These are phyloP conservation scores for Stevia rebaudiana DNA, from an alignment of 140 eudicot genomes.

Conservation along the genomic window DNA sequence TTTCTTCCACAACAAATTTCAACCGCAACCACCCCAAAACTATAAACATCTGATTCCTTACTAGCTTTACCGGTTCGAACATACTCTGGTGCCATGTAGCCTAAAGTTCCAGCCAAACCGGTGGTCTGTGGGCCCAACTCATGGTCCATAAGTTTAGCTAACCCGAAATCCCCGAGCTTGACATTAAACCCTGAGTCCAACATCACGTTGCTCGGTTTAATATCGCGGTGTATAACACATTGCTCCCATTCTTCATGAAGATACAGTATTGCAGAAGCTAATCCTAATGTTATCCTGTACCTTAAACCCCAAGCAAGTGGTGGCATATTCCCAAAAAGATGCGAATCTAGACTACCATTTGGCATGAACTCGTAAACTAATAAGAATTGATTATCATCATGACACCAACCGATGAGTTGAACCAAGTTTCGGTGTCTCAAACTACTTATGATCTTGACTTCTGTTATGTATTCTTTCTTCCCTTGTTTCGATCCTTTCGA, in stretches of 20 bases:
- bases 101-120: conserved; percentile 48
- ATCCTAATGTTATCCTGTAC: conserved; percentile 43
- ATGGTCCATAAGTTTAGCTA: conserved; percentile 54
- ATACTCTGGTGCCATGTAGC: conserved; percentile 63
- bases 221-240: conserved; percentile 58
- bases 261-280: conserved; percentile 61
- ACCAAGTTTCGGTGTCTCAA: conserved; percentile 49
- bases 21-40: conserved; percentile 56
- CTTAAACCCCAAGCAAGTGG: conserved; percentile 41
- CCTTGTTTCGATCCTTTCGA: conserved; percentile 60
- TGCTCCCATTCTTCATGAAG: conserved; percentile 62
- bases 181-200: conserved; percentile 50
- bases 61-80: conserved; percentile 46
- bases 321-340: conserved; percentile 32
- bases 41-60: too few species aligned
- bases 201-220: conserved; percentile 63
- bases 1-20: conserved; percentile 56
- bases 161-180: conserved; percentile 63
- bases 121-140: conserved; percentile 46
- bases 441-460: conserved; percentile 49
- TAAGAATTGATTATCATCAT: conserved; percentile 34
- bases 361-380: conserved; percentile 59
- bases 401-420: conserved; percentile 80
- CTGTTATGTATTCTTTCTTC: conserved; percentile 43
- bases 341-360: conserved; percentile 50